Evolutionary conservation across 1,139 yeast genomes (phyloP), one percentile per base, ranked within the genome.

Genomic region (Suhomyces chickasaworum): DNA sequence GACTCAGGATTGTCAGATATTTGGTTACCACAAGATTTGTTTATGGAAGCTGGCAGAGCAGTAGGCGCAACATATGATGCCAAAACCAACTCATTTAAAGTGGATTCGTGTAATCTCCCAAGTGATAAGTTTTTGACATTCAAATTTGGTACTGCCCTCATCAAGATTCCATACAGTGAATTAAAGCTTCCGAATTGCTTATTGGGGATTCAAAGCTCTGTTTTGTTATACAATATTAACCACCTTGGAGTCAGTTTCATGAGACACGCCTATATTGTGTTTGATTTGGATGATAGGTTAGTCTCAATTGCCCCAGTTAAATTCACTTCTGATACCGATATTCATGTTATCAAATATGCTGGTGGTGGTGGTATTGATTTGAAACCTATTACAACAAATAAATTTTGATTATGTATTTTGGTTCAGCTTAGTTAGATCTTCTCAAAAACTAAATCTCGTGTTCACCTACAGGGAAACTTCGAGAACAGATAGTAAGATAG

Each of bases 1-100:
- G 93, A 86, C 63, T 78, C 89, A 2, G 93, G 93, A 38, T 78
- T 90, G 7, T 80, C 90, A 2, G 63, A 81, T 41, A 72, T 85
- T 4, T 77, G 75, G 52, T 61, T 83, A 1, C 86, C 89, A 17
- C 41, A 55, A 1, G 58, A 53, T 13, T 56, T 77, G 21, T 63
- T 80, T 12, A 56, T 58, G 3, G 51, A 61, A 3, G 63, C 83
- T 46, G 81, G 78, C 0, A 23, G 32, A 1, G n/a, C 7, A n/a
- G 30, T 48, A 13, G 29, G 12, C 8, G 49, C 43, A n/a, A 38
- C 43, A 17, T 17, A 7, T 8, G 35, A 21, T 18, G 27, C 21
- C 10, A 8, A 7, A 6, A 18, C 8, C 7, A 45, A 45, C 20
- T 8, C 7, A 4, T 17, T 39, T 9, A 15, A 13, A n/a, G 37